Evolutionary conservation across 805 yeast species (phyloP).

Genomic region (Candida arabinofermentans): DNA sequence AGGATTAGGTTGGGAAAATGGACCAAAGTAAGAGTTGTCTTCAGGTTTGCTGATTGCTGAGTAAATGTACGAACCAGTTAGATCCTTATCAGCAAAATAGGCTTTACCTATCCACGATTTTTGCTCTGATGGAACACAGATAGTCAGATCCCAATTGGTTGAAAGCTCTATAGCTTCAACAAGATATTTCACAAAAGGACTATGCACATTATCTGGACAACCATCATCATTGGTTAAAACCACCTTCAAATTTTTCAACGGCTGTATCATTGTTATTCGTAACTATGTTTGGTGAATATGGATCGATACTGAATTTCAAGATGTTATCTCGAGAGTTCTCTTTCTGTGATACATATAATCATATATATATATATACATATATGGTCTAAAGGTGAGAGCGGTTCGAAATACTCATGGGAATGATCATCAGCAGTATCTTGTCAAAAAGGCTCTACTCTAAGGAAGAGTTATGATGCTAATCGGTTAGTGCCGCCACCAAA

Average conservation of each 20-base stretch:
- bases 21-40: slow-evolving; percentile 56
- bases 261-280: not conserved
- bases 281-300: too few relatives aligned
- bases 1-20: slow-evolving; percentile 45
- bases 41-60: slow-evolving; percentile 35
- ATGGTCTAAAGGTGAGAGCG: too few relatives aligned
- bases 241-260: slow-evolving; percentile 1
- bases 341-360: too few relatives aligned
- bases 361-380: too few relatives aligned
- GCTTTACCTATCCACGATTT: slow-evolving; percentile 95
- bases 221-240: slow-evolving; percentile 36
- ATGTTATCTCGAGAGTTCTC: too few relatives aligned
- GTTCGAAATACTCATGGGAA: too few relatives aligned
- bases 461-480: too few relatives aligned
- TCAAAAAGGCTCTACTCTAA: too few relatives aligned
- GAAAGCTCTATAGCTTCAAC: slow-evolving; percentile 54
- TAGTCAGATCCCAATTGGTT: slow-evolving; percentile 76
- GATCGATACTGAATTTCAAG: too few relatives aligned
- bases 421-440: too few relatives aligned
- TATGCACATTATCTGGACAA: slow-evolving; percentile 63
- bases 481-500: too few relatives aligned
- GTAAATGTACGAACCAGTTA: slow-evolving; percentile 55
- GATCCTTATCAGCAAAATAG: slow-evolving; percentile 67
- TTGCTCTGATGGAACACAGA: slow-evolving; percentile 74
- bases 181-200: slow-evolving; percentile 76